Percentiles rank a stretch among this genome's conserved stretches.
phyloP scores from a whole-genome alignment of 768 basidiomycete species.

The Boletus pseudo-olivaceus region DNA sequence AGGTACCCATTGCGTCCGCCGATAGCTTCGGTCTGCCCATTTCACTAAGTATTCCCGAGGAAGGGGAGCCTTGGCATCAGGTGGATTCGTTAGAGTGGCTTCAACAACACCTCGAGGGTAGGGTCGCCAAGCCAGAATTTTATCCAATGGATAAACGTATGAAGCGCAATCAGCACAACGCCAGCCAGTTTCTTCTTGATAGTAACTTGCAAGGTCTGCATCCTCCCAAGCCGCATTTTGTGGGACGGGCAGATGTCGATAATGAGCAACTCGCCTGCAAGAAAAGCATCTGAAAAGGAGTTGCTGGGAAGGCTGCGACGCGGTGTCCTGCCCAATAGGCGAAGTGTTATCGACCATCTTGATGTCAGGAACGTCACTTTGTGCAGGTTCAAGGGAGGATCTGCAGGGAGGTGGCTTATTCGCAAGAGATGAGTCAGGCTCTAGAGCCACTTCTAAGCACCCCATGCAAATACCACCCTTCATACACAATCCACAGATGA shows the following conservation, averaged over 20 bases:
- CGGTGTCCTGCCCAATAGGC: constrained; percentile 10
- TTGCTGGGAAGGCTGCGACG: constrained; percentile 30
- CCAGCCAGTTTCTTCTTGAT: constrained; percentile 57
- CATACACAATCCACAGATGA: constrained; percentile 70
- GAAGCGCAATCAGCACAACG: constrained; percentile 76
- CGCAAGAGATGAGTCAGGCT: constrained; percentile 38
- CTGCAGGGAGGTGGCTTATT: constrained; percentile 12
- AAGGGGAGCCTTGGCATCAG: constrained; percentile 55
- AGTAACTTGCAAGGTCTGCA: constrained; percentile 53
- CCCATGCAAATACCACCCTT: constrained; percentile 79
- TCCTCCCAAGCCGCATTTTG: constrained; percentile 33
- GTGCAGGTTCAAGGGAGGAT: constrained; percentile 7
- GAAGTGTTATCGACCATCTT: constrained; percentile 34
- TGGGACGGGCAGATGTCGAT: constrained; percentile 62
- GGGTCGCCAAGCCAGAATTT: constrained; percentile 90
- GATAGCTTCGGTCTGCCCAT: constrained; percentile 77
- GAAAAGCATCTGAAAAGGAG: constrained; percentile 79
- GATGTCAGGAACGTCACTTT: constrained; percentile 24
- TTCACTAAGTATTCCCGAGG: constrained; percentile 95
- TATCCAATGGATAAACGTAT: constrained; percentile 67
- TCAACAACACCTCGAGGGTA: constrained; percentile 66
- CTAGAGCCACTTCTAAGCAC: constrained; percentile 57
- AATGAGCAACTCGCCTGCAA: constrained; percentile 83
- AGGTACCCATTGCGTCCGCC: constrained; percentile 83
- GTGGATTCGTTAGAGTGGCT: constrained; percentile 38